Base-by-base conservation (phyloP, 2,329 filamentous ascomycete genomes). In the Claviceps spartinae region DNA sequence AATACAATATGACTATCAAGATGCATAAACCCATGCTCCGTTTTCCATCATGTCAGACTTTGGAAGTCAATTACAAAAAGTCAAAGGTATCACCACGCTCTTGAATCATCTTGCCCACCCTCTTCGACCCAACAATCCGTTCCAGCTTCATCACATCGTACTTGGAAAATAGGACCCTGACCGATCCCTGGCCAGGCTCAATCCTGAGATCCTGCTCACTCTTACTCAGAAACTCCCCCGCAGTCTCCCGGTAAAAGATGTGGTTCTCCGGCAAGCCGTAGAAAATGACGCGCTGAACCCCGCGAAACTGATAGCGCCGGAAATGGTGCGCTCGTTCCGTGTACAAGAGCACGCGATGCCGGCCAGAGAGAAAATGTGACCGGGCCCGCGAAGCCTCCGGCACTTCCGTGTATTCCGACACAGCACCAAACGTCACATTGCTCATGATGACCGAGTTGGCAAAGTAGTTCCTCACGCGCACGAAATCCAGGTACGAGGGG, bases 261-360 rank as follows among this genome's bases (percentile, higher is more conserved):
- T 86, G 85, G 64, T 96, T 95, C 60, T 97, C 91, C 0, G 93
- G 93, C 36, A 96, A 67, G 1, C 83, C 86, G 65, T 97, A 97
- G 74, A 95, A 85, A 49, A 96, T 77, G n/a, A 97, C 79, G 42
- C 83, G 77, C 65, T 83, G 83, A 14, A 93, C 88, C 22, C 93
- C 93, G 38, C 81, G 78, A 51, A 98, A 76, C 58, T 80, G 78
- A 63, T 93, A 89, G n/a, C 93, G 78, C 48, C 88, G 82, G 74
- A 97, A 97, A 68, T 98, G 93, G 68, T 98, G 93, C n/a, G 90
- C 87, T 54, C 93, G 83, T 66, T 95, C 91, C 2, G 90, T 94
- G 69, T 97, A 98, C 16, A 98, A 73, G 41, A 98, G 69, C 18
- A 97, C 77, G 20, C 81, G 81, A 64, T 96, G 86, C 16, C 89